Base-by-base conservation (phyloP, 768 basidiomycete genomes). In the Amyloporia xantha region DNA sequence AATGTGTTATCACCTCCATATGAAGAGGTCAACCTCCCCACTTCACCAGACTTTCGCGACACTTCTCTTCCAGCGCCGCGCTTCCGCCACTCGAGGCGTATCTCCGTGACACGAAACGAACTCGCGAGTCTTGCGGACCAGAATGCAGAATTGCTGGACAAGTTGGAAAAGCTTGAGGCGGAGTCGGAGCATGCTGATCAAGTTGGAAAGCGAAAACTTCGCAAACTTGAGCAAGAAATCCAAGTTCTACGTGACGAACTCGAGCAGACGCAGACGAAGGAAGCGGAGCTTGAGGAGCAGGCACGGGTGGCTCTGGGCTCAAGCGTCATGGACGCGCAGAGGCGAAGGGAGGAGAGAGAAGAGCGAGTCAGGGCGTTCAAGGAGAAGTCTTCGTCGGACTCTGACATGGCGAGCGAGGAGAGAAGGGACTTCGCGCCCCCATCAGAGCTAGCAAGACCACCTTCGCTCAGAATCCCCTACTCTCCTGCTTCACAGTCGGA, bases 171-270 rank as follows among this genome's bases (percentile, higher is more conserved):
- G 51, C 74, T 93, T 9, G 86, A 92, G 61, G 64, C 73, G 1
- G 89, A 91, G 51, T 80, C 88, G 13, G 65, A 64, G 10, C 75
- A 76, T 38, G 73, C 83, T 2, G 88, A 92, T 55, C 75, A 76
- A 30, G 71, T 74, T 1, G 87, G 90, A 11, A 75, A 82, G 50
- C 76, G 79, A 27, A 82, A 79, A 55, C 70, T 94, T 17, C 79
- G 81, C 38, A 74, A 74, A 59, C 64, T 94, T 44, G 89, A 92
- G 66, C 81, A 79, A 62, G 91, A 94, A 70, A 86, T 94, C n/a
- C 69, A 74, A 47, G 70, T 71, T 4, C 72, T 94, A 25, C 74
- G 81, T 40, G 81, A 83, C 27, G 88, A 90, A 56, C 72, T 93
- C 25, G 89, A 92, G 59, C 73, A 75, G 58, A 83, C 83, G n/a